Evolutionary conservation across 495 filamentous ascomycete genomes (phyloP).

Genomic region (Tuber calosporum): DNA sequence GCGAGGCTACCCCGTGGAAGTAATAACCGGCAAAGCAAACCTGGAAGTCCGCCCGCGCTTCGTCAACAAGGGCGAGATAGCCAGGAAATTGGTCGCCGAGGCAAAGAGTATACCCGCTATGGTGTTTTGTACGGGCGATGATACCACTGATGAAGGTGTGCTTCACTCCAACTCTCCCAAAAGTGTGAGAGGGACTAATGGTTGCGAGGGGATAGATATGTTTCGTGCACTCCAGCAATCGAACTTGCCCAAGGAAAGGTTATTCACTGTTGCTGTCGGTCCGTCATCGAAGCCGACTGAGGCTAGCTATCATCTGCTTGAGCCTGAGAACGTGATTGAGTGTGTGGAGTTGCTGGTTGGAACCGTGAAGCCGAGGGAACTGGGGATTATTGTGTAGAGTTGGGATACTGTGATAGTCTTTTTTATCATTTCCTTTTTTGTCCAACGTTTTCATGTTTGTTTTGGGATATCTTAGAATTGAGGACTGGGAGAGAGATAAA

Average conservation of each 20-base stretch:
- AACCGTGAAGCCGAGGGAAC: slow-evolving; percentile 47
- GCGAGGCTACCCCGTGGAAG: slow-evolving; percentile 67
- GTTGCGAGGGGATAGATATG: slow-evolving; percentile 47
- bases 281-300: slow-evolving; percentile 78
- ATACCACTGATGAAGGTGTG: slow-evolving; percentile 94
- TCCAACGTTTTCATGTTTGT: slow-evolving; percentile 6
- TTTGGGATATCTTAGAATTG: neutral
- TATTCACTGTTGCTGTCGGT: slow-evolving; percentile 84
- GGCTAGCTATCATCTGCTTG: slow-evolving; percentile 77
- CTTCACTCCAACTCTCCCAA: neutral
- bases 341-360: slow-evolving; percentile 63
- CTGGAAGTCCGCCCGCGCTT: slow-evolving; percentile 91
- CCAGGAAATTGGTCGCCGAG: slow-evolving; percentile 61
- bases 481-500: neutral
- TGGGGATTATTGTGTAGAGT: slow-evolving; percentile 48
- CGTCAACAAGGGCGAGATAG: slow-evolving; percentile 94
- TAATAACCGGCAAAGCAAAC: slow-evolving; percentile 93
- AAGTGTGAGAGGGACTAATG: neutral
- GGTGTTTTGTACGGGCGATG: slow-evolving; percentile 82
- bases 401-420: neutral
- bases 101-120: slow-evolving; percentile 59
- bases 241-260: slow-evolving; percentile 33
- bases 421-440: neutral
- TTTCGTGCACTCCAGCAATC: slow-evolving; percentile 42
- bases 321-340: slow-evolving; percentile 78